Percentiles rank a stretch among this genome's conserved stretches.
These are phyloP conservation scores for Chlamydomonas schloesseri DNA, from an alignment of 139 green algal species.

Conservation along the genomic window DNA sequence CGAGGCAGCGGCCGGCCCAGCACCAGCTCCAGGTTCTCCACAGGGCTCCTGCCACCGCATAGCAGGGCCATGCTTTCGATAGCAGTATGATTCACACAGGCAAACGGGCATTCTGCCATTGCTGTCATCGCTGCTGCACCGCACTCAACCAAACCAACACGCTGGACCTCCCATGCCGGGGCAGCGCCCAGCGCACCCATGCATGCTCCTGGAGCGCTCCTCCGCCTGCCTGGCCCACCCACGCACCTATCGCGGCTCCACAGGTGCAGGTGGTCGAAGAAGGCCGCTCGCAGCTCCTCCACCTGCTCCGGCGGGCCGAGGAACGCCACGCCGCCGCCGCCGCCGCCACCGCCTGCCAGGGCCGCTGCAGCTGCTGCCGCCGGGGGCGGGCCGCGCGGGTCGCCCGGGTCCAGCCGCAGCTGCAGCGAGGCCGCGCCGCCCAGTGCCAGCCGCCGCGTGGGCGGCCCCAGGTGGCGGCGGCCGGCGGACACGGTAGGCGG, in stretches of 20 bases:
- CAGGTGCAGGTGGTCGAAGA: slow-evolving; percentile 4
- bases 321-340: slow-evolving; percentile 2
- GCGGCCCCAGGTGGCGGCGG: slow-evolving; percentile 3
- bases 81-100: no score
- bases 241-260: slow-evolving; percentile 27
- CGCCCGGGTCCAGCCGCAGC: slow-evolving; percentile 34
- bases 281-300: slow-evolving; percentile 2
- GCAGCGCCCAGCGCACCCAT: no score
- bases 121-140: no score
- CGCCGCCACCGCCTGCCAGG: no score
- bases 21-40: slow-evolving; percentile 35
- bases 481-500: slow-evolving; percentile 11
- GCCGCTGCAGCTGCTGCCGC: no score
- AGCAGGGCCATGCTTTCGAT: no score
- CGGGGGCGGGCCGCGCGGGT: slow-evolving; percentile 19
- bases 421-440: slow-evolving; percentile 38
- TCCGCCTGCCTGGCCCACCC: no score
- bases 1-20: slow-evolving; percentile 7
- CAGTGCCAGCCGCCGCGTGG: slow-evolving; percentile 31
- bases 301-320: slow-evolving; percentile 20
- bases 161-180: no score
- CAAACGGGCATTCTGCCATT: no score
- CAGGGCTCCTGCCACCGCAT: not conserved
- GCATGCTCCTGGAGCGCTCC: no score
- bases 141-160: no score